Base-by-base conservation (phyloP, 805 yeast genomes). In the Cephaloascus fragrans region DNA sequence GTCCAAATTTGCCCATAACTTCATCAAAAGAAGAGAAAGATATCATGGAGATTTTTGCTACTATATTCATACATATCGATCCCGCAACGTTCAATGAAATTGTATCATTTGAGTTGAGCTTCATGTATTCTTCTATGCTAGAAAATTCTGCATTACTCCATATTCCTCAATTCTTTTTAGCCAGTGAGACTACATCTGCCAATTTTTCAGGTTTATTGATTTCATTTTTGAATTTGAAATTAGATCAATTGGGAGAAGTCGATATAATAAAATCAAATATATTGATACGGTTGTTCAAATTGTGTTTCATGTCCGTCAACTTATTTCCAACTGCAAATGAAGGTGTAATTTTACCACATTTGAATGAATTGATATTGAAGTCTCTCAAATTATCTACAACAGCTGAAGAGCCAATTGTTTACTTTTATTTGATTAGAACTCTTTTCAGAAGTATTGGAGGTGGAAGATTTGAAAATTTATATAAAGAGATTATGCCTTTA, bases 51-150 rank as follows among this genome's bases (percentile, higher is more conserved):
- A 81, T 88, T 3, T 77, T 93, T 55, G 96, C 96, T 0, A 83
- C 95, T 1, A 85, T 93, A 49, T 93, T 87, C 59, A 85, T 88
- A 47, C 95, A 87, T 53, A 75, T 94, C 40, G 99, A 94, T 53
- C 89, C 95, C 17, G 88, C 97, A 1, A 84, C 97, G 0, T 94
- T 94, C 59, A 89, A 86, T 55, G 98, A 93, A 59, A 82, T 93
- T 45, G 80, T 88, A 8, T 86, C 79, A 44, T 70, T 80, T 2
- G 96, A 93, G 57, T 67, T 90, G 41, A 84, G 80, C 18, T 78
- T 75, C 49, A 65, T 89, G 57, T 87, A 85, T 50, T 79, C 83
- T 12, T 73, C 85, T 2, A 83, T 87, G 77, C 62, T 88, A 39
- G 73, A 77, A 18, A 93, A 90, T 56, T 83, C 94, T 1, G 89